Percentiles rank a stretch among this genome's conserved stretches.
Conservation (phyloP, 2,329 filamentous ascomycete species). For the Ophiostoma angusticollis region DNA sequence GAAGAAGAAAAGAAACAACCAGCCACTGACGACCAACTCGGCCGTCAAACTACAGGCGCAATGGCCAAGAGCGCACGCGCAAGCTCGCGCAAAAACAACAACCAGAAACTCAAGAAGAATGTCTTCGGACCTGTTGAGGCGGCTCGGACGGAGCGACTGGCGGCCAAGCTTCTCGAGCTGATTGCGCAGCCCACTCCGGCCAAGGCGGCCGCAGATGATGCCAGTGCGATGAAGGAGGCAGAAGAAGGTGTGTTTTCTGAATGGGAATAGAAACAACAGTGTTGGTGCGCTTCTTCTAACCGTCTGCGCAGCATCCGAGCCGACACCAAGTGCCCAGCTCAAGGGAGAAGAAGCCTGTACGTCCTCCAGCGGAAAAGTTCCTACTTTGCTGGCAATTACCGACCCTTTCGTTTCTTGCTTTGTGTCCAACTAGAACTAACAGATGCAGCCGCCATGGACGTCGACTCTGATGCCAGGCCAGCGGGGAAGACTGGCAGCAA, state of each 20-base stretch:
- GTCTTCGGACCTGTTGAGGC: slow-evolving; percentile 76
- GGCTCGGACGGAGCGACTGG: slow-evolving; percentile 69
- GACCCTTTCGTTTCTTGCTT: slow-evolving; percentile 1
- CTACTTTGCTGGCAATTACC: no score
- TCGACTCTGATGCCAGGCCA: slow-evolving; percentile 29
- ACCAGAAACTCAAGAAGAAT: slow-evolving; percentile 61
- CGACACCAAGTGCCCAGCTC: slow-evolving; percentile 10
- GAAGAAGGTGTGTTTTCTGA: slow-evolving; percentile 28
- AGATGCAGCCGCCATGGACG: slow-evolving; percentile 37
- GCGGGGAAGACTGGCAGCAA: slow-evolving; percentile 32
- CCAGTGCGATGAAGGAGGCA: slow-evolving; percentile 28
- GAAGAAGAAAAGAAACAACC: neutral
- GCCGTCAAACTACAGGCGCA: slow-evolving; percentile 4
- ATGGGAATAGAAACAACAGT: slow-evolving; percentile 16
- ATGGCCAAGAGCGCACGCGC: slow-evolving; percentile 87
- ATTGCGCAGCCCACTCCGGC: slow-evolving; percentile 40
- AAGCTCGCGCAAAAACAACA: slow-evolving; percentile 71
- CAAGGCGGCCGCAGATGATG: slow-evolving; percentile 26
- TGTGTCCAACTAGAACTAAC: neutral
- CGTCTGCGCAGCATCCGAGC: neutral
- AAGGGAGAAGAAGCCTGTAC: slow-evolving; percentile 10
- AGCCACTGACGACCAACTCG: neutral
- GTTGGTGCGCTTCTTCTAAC: neutral
- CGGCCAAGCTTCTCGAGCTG: slow-evolving; percentile 72
- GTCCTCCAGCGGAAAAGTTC: neutral